Evolutionary conservation across 2,329 filamentous ascomycete species (phyloP).

Genomic region (Neopestalotiopsis sp.): DNA sequence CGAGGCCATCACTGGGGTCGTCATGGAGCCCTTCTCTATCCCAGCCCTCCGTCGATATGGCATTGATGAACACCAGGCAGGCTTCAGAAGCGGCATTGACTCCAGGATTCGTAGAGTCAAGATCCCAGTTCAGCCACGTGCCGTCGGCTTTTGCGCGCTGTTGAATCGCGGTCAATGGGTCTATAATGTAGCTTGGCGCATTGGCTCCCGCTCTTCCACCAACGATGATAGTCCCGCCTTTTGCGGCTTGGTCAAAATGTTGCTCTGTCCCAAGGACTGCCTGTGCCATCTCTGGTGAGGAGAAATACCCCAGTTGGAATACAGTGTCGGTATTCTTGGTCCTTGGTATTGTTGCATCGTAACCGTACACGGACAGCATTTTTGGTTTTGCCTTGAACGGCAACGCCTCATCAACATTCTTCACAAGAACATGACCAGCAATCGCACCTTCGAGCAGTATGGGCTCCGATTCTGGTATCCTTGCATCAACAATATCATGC

Average conservation of each 20-base stretch:
- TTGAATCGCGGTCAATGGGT: slow-evolving; percentile 63
- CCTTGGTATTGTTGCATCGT: slow-evolving; percentile 62
- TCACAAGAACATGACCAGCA: slow-evolving; percentile 75
- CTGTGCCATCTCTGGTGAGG: slow-evolving; percentile 50
- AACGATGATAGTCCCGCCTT: slow-evolving; percentile 56
- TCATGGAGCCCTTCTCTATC: slow-evolving; percentile 71
- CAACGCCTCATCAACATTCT: slow-evolving; percentile 68
- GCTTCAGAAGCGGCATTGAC: slow-evolving; percentile 59
- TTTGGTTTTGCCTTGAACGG: slow-evolving; percentile 63
- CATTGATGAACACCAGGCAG: slow-evolving; percentile 70
- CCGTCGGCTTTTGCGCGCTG: slow-evolving; percentile 56
- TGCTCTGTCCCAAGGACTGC: slow-evolving; percentile 46
- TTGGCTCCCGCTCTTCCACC: slow-evolving; percentile 58
- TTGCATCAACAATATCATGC: slow-evolving; percentile 53
- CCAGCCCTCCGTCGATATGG: slow-evolving; percentile 79
- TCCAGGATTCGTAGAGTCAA: slow-evolving; percentile 47
- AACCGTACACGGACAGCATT: slow-evolving; percentile 64
- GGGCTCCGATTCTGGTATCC: slow-evolving; percentile 47
- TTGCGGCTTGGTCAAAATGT: slow-evolving; percentile 54
- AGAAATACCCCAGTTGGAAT: slow-evolving; percentile 53
- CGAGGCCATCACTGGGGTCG: slow-evolving; percentile 65
- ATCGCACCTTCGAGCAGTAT: slow-evolving; percentile 57
- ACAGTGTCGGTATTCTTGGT: slow-evolving; percentile 53
- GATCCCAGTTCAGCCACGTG: slow-evolving; percentile 64
- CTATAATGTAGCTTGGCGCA: slow-evolving; percentile 52